These are phyloP conservation scores for Pichia occidentalis DNA, from an alignment of 805 yeast species.

Conservation along the genomic window DNA sequence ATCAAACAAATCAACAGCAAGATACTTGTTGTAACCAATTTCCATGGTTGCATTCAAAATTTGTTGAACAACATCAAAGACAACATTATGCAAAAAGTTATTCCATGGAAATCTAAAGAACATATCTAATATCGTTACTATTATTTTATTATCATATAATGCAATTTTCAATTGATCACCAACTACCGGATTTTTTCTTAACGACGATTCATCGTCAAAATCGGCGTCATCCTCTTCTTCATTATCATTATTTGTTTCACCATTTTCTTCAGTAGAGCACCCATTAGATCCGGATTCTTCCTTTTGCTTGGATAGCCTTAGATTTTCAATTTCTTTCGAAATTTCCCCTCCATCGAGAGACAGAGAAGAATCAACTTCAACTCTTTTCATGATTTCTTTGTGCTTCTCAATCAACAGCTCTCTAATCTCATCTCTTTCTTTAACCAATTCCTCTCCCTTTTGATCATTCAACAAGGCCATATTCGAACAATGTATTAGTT, in stretches of 20 bases:
- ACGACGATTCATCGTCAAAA: constrained; percentile 22
- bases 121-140: constrained; percentile 60
- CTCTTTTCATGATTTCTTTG: constrained; percentile 20
- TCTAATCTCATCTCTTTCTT: constrained; percentile 63
- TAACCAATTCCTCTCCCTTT: constrained; percentile 59
- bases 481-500: constrained; percentile 92
- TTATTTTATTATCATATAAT: constrained; percentile 64
- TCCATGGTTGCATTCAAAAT: constrained; percentile 72
- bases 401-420: constrained; percentile 34
- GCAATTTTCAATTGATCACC: constrained; percentile 87
- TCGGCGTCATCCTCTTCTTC: constrained; percentile 16
- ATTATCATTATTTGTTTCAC: constrained; percentile 20
- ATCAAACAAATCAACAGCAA: constrained; percentile 65
- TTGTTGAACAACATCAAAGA: constrained; percentile 93
- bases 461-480: constrained; percentile 84
- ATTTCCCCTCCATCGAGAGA: constrained; percentile 30
- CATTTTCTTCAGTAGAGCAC: constrained; percentile 16
- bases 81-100: constrained; percentile 94
- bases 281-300: background rate
- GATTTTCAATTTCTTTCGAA: constrained; percentile 28
- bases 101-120: constrained; percentile 93
- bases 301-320: constrained; percentile 22
- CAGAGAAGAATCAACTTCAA: constrained; percentile 24
- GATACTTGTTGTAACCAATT: constrained; percentile 75
- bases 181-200: constrained; percentile 59